Percentiles rank a stretch among this genome's conserved stretches.
Conservation (phyloP, 768 basidiomycete genomes). For the Tephrocybe sp. region DNA sequence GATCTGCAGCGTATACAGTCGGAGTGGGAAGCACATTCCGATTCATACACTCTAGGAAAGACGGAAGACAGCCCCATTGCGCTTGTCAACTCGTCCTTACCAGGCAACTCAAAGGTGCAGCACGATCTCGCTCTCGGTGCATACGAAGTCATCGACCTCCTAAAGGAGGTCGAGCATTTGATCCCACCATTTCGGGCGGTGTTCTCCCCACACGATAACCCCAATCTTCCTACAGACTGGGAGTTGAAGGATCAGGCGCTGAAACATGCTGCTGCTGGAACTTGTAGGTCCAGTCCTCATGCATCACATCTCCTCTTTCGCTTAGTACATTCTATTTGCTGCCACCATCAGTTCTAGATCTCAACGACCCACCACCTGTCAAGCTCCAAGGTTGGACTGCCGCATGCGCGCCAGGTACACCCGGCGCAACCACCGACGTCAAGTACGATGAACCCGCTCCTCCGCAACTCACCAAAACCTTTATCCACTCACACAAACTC, state of each 20-base stretch:
- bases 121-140: slow-evolving; percentile 26
- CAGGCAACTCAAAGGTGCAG: slow-evolving; percentile 19
- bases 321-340: neutral
- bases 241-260: slow-evolving; percentile 32
- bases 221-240: slow-evolving; percentile 36
- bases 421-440: slow-evolving; percentile 27
- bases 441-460: slow-evolving; percentile 23
- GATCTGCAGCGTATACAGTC: slow-evolving; percentile 33
- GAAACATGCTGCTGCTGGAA: slow-evolving; percentile 33
- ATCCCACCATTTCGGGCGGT: slow-evolving; percentile 49
- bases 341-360: slow-evolving; percentile 27
- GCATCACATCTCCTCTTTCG: neutral
- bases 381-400: slow-evolving; percentile 36
- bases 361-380: slow-evolving; percentile 26
- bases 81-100: slow-evolving; percentile 28
- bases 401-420: slow-evolving; percentile 34
- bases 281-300: slow-evolving; percentile 28
- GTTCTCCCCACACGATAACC: slow-evolving; percentile 50
- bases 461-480: slow-evolving; percentile 28
- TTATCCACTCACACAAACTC: slow-evolving; percentile 43
- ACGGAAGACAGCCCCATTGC: slow-evolving; percentile 24
- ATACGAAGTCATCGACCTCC: slow-evolving; percentile 34
- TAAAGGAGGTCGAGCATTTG: slow-evolving; percentile 36
- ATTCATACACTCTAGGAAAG: slow-evolving; percentile 41
- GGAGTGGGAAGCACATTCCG: slow-evolving; percentile 35